Percentiles rank a stretch among this genome's conserved stretches.
Evolutionary conservation across 176 grass and related monocot genomes (phyloP).

Genomic region (Eragrostis curvula): DNA sequence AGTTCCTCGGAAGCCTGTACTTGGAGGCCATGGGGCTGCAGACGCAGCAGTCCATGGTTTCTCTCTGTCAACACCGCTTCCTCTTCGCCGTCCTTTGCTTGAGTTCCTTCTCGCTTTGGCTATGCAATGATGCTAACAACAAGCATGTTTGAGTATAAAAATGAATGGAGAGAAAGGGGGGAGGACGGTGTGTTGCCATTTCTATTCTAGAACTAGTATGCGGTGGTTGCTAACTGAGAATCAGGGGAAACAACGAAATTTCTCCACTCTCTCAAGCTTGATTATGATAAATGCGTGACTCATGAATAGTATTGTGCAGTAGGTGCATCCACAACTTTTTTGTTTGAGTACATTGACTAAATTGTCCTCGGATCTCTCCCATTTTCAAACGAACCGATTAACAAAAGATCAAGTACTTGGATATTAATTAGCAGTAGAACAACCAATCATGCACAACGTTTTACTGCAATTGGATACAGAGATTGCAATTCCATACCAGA

Average conservation of each 20-base stretch:
- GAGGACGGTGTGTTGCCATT: slow-evolving; percentile 37
- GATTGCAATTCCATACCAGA: slow-evolving; percentile 18
- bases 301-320: slow-evolving; percentile 4
- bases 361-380: slow-evolving; percentile 19
- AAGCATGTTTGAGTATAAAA: slow-evolving; percentile 41
- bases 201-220: slow-evolving; percentile 46
- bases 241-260: slow-evolving; percentile 21
- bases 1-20: slow-evolving; percentile 83
- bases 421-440: background rate
- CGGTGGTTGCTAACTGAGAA: slow-evolving; percentile 63
- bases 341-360: slow-evolving; percentile 37
- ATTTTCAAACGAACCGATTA: background rate
- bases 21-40: slow-evolving; percentile 70
- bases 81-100: background rate
- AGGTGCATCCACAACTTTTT: slow-evolving; percentile 21
- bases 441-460: slow-evolving; percentile 17
- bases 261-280: background rate
- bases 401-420: background rate
- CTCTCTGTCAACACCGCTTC: background rate
- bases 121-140: slow-evolving; percentile 22
- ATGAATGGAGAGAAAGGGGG: slow-evolving; percentile 18
- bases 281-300: background rate
- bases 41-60: slow-evolving; percentile 89
- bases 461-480: slow-evolving; percentile 1
- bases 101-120: slow-evolving; percentile 11